A percentile compares a stretch with the other conserved stretches of the same genome.
phyloP scores from a whole-genome alignment of 1,139 yeast genomes.

The Hyphopichia khmerensis region DNA sequence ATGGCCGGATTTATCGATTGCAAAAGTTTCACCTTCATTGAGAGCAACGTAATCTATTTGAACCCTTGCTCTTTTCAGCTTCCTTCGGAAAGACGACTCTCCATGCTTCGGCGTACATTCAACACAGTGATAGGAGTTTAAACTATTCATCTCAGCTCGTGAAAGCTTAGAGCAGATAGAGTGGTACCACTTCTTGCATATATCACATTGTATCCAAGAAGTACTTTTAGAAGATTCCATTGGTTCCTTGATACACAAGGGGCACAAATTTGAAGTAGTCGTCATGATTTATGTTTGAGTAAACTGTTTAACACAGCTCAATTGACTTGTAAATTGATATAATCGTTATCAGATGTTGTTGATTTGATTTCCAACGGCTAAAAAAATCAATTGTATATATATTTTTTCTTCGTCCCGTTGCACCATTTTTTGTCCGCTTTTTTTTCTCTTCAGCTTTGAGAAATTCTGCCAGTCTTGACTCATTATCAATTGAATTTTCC shows the following conservation, averaged over 20 bases:
- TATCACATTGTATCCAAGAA: constrained; percentile 63
- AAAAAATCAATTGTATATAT: neutral
- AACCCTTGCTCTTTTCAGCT: constrained; percentile 53
- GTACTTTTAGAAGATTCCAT: constrained; percentile 3
- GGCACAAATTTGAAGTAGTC: constrained; percentile 15
- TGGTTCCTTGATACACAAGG: constrained; percentile 18
- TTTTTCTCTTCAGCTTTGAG: neutral
- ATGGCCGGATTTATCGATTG: constrained; percentile 58
- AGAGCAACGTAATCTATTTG: constrained; percentile 77
- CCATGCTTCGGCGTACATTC: constrained; percentile 48
- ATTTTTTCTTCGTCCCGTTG: neutral
- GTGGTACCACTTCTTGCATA: constrained; percentile 66
- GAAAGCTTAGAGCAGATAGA: constrained; percentile 46
- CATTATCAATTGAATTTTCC: too few relatives aligned
- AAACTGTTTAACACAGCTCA: neutral
- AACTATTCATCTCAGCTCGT: constrained; percentile 30
- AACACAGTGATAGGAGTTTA: constrained; percentile 58
- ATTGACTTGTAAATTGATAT: neutral
- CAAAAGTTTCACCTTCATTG: constrained; percentile 67
- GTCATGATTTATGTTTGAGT: neutral
- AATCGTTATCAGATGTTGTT: neutral
- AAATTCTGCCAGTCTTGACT: neutral
- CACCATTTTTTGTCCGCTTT: neutral
- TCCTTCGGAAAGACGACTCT: constrained; percentile 52
- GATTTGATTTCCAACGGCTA: too few relatives aligned